Base-by-base conservation (phyloP, 495 filamentous ascomycete species). In the Margaritispora aquatica region DNA sequence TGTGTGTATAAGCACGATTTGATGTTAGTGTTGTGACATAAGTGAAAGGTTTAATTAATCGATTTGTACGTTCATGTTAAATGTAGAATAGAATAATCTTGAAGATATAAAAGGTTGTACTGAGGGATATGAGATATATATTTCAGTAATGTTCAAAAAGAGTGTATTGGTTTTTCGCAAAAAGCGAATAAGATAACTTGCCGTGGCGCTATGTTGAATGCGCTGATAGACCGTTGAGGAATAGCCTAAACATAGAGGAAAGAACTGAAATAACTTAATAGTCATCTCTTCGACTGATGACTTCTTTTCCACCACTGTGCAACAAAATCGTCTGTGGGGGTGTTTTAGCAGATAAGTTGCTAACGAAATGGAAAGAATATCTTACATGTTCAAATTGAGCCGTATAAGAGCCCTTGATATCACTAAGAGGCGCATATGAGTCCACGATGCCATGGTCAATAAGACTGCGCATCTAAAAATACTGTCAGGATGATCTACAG, bases 331-430 rank as follows among this genome's bases (percentile, higher is more conserved):
- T 96, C 89, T 95, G 63, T 8, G 51, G 23, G 8, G 1, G 24
- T 23, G 41, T 23, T 46, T 46, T 54, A 29, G 5, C n/a, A 44
- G 15, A n/a, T 26, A 29, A 19, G 11, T 19, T 20, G 20, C 34
- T 29, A 23, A 27, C 20, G 34, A 36, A 26, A 22, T 59, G 46
- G 52, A 51, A 53, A 34, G 36, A 36, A 58, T 72, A 22, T 72
- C 88, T 80, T 74, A 93, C 90, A 78, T 97, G 92, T 80, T 97
- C 92, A 69, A 79, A 96, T 73, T 97, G 92, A 60, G 92, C 92
- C n/a, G 92, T 95, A 69, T 92, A 96, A 11, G 89, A 92, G 59
- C 92, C 92, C 83, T 95, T 95, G 71, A 89, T 83, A 77, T 97
- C 92, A 60, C 83, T 82, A 49, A 97, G 79, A 15, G 92, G 92